Conservation (phyloP, 2,329 filamentous ascomycete species). For the Aureobasidium zeae region DNA sequence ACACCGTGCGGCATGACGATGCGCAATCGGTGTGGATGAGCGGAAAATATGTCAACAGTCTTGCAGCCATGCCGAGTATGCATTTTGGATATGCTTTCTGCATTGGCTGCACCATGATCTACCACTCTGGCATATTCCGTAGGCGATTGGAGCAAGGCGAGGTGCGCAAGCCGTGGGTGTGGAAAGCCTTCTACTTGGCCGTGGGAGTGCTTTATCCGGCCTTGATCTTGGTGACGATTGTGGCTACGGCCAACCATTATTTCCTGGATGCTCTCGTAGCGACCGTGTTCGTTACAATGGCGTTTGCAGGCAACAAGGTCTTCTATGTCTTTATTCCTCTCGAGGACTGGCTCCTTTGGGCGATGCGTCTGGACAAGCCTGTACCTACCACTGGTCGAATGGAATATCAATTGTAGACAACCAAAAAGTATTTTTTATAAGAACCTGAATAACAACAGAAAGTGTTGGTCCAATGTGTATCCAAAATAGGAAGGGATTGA, state of each 20-base stretch:
- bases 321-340: conserved; percentile 42
- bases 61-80: conserved; percentile 42
- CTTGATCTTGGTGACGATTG: conserved; percentile 47
- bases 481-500: too few relatives aligned
- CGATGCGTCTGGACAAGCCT: conserved; percentile 42
- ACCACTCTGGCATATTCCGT: conserved; percentile 41
- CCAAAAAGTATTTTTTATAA: background rate
- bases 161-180: conserved; percentile 32
- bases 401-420: background rate
- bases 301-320: conserved; percentile 40
- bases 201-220: conserved; percentile 45
- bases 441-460: too few relatives aligned
- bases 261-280: conserved; percentile 45
- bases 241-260: conserved; percentile 53
- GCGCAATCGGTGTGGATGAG: conserved; percentile 40
- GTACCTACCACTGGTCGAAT: conserved; percentile 42
- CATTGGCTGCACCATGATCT: conserved; percentile 45
- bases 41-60: conserved; percentile 38
- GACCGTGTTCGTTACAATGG: conserved; percentile 37
- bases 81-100: conserved; percentile 48
- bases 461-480: too few relatives aligned
- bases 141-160: conserved; percentile 36
- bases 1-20: conserved; percentile 40
- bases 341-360: conserved; percentile 43
- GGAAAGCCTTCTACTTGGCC: conserved; percentile 37